Evolutionary conservation across 345 rosid species (phyloP), one percentile per base, ranked within the genome.

Genomic region (Turritis glabra): DNA sequence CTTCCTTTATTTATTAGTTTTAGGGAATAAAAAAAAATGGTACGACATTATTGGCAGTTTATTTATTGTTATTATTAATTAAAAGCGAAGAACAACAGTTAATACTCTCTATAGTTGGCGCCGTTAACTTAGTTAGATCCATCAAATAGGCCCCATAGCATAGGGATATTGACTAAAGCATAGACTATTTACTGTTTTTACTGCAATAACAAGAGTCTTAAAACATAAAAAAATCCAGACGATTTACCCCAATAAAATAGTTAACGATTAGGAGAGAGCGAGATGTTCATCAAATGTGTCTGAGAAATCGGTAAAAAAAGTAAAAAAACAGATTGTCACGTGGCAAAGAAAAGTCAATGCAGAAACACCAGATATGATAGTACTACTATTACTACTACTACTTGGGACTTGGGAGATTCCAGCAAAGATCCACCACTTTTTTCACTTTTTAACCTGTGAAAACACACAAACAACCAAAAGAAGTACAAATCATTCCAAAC

Each of bases 321-420:
- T 0, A 8, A 9, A 3, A 26, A 21, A 54, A 46, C 11, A 47
- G 41, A 50, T 27, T 11, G 74, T 43, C 55, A 59, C 74, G 79
- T 75, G 79, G 54, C 73, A 43, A 73, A 40, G 33, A 29, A 61
- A 29, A 27, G 73, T 67, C 67, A 67, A 71, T 37, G 79, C 66
- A 65, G 35, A 72, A 61, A 61, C 23, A 38, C 3, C 27, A 72
- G 15, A 64, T 23, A 35, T 17, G 21, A 25, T 70, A 48, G 27
- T 58, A 61, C 21, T 8, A 46, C 19, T 51, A 32, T 10, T 51
- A 32, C 7, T 37, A 38, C 52, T 38, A 37, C 38, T 35, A 47
- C 38, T 63, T 55, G 8, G 5, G 64, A 30, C 63, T 43, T 46
- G 8, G 9, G 30, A 46, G 41, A 46, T 56, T 56, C 72, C 67